Base-by-base conservation (phyloP, 2,329 filamentous ascomycete genomes). In the Trichoderma oligosporum region DNA sequence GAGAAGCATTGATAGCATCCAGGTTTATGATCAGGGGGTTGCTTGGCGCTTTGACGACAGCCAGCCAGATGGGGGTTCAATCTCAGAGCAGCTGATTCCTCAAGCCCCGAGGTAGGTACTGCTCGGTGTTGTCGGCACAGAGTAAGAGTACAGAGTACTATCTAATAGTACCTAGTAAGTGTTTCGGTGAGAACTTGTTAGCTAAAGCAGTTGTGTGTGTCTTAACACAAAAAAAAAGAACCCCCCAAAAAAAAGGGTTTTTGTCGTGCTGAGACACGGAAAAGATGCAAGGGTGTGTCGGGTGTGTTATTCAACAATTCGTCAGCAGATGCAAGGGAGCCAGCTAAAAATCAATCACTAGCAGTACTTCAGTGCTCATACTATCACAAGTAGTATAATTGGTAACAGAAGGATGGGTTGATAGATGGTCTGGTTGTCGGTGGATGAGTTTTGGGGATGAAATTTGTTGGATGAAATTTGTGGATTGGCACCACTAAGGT, bases 261-360 rank as follows among this genome's bases (percentile, higher is more conserved):
- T 31, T 31, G 27, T 31, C 27, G 27, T 31, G 27, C 27, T 31
- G 27, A 44, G n/a, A n/a, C 8, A 11, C n/a, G 42, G 25, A 22
- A 41, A 38, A 46, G 16, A 31, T 9, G 44, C 44, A 46, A 46
- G 44, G 44, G n/a, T 20, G 42, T 9, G 14, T n/a, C 4, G 41
- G 52, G 52, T 25, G n/a, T 31, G 47, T 24, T 20, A 16, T 38
- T 38, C 8, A 46, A 39, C 29, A 54, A 31, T 29, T 55, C 52
- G 52, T 55, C 52, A 55, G 52, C 52, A 55, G 3, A 46, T 54
- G 51, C 51, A 55, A 55, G 52, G 52, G 31, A 36, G 31, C 24
- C 9, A 12, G 29, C 16, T 16, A 11, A 31, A 24, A 25, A 25
- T n/a, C 36, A 33, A 12, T 16, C 31, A 12, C 27, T 24, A 39